phyloP scores from a whole-genome alignment of 768 basidiomycete species.

The Gloeostereum incarnatum region DNA sequence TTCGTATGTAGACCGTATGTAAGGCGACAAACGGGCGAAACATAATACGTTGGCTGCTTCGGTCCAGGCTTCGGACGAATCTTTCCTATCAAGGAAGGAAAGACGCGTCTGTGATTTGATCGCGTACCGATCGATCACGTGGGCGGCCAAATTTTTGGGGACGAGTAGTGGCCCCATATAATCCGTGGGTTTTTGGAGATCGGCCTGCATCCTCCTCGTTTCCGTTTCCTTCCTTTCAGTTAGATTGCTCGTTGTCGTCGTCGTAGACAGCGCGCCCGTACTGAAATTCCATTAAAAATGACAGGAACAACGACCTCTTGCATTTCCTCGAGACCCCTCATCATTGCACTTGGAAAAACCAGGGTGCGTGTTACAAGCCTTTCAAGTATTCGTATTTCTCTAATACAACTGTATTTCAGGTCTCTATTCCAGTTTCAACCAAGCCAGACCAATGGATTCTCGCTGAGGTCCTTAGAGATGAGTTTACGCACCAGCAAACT shows the following conservation, averaged over 20 bases:
- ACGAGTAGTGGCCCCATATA: no score
- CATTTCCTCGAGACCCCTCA: conserved; percentile 41
- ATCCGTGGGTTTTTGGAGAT: no score
- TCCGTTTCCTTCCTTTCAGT: no score
- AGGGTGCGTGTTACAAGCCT: conserved; percentile 31
- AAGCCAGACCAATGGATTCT: conserved; percentile 79
- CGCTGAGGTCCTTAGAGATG: conserved; percentile 86
- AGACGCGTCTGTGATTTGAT: no score
- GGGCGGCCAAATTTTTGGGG: no score
- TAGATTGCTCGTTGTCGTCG: conserved; percentile 1
- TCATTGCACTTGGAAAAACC: conserved; percentile 36
- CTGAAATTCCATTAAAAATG: conserved; percentile 2
- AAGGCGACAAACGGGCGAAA: no score
- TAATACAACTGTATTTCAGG: conserved; percentile 25
- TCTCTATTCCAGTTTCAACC: conserved; percentile 86
- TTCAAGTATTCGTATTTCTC: conserved; percentile 6
- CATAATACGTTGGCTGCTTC: no score
- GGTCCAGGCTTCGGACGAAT: no score
- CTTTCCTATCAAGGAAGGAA: no score
- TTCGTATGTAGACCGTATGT: no score
- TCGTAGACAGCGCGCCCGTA: conserved; percentile 2
- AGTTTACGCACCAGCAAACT: conserved; percentile 63
- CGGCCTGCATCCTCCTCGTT: no score
- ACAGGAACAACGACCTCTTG: conserved; percentile 11
- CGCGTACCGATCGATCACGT: no score